Evolutionary conservation across 306 rosid genomes (phyloP).

Genomic region (Gastrolobium bilobum): DNA sequence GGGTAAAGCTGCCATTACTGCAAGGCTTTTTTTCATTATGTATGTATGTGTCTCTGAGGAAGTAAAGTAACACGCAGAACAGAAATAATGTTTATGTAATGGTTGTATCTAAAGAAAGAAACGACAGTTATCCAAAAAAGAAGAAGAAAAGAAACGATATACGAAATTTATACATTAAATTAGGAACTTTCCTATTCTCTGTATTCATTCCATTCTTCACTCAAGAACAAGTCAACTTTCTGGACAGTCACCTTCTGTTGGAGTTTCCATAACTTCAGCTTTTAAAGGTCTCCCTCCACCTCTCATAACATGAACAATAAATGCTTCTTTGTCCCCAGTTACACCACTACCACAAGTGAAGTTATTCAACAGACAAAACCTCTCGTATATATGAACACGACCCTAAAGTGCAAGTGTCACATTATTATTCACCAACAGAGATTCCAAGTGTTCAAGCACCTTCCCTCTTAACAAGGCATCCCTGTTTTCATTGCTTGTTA

Average conservation of each 20-base stretch:
- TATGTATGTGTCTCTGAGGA: background rate
- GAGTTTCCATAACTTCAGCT: background rate
- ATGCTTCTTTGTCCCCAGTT: constrained; percentile 54
- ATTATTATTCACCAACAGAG: constrained; percentile 77
- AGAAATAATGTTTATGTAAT: constrained; percentile 22
- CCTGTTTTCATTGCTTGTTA: constrained; percentile 76
- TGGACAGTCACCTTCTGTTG: no score
- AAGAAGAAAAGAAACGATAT: background rate
- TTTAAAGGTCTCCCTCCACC: background rate
- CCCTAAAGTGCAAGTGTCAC: constrained; percentile 93
- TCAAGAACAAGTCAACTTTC: background rate
- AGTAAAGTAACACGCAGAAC: background rate
- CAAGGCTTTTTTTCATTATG: constrained; percentile 22
- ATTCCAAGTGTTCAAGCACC: constrained; percentile 87
- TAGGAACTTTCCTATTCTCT: background rate
- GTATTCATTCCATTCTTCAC: background rate
- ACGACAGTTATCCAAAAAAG: no score
- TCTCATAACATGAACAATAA: no score
- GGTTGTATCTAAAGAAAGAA: no score
- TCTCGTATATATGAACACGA: constrained; percentile 92
- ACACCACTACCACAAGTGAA: constrained; percentile 70
- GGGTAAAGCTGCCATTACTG: constrained; percentile 59
- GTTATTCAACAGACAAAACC: constrained; percentile 83
- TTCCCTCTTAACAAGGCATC: constrained; percentile 68
- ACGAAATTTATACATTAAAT: constrained; percentile 17